Conservation (phyloP, 306 rosid genomes). For the Lablab purpureus region DNA sequence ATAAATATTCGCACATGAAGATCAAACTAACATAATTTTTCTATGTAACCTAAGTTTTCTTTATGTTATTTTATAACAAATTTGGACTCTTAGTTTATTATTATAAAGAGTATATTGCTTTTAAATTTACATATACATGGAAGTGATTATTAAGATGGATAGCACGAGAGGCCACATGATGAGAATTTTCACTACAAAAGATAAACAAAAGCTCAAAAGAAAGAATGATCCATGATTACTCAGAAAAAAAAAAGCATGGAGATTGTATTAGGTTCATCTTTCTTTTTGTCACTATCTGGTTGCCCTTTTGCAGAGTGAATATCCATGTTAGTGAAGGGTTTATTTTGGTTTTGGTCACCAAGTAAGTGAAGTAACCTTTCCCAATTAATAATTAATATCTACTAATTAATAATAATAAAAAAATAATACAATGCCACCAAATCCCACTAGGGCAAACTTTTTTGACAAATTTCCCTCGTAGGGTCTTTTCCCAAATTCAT, state of each 20-base stretch:
- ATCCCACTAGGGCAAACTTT: conserved; percentile 70
- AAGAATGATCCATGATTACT: neutral
- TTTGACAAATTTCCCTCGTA: conserved; percentile 49
- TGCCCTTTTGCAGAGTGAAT: conserved; percentile 56
- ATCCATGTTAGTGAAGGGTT: neutral
- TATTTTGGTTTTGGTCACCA: conserved; percentile 46
- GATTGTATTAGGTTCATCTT: conserved; percentile 51
- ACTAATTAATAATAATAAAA: neutral
- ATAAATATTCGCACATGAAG: too few relatives aligned
- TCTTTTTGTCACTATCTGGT: conserved; percentile 68
- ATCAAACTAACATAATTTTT: too few relatives aligned
- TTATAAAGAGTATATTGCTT: neutral
- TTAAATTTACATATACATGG: neutral
- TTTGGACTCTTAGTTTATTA: neutral
- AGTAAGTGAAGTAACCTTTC: conserved; percentile 34
- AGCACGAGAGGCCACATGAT: neutral
- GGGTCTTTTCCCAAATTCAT: conserved; percentile 15
- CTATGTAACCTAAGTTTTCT: too few relatives aligned
- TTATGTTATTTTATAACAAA: too few relatives aligned
- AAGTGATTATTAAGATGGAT: conserved; percentile 1
- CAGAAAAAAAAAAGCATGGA: conserved; percentile 22
- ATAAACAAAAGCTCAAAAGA: conserved; percentile 33
- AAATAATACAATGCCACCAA: conserved; percentile 52
- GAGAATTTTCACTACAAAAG: neutral
- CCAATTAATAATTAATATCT: conserved; percentile 26